A percentile compares a stretch with the other conserved stretches of the same genome.
Conservation (phyloP, 2,329 filamentous ascomycete species). For the Penicillium palitans region DNA sequence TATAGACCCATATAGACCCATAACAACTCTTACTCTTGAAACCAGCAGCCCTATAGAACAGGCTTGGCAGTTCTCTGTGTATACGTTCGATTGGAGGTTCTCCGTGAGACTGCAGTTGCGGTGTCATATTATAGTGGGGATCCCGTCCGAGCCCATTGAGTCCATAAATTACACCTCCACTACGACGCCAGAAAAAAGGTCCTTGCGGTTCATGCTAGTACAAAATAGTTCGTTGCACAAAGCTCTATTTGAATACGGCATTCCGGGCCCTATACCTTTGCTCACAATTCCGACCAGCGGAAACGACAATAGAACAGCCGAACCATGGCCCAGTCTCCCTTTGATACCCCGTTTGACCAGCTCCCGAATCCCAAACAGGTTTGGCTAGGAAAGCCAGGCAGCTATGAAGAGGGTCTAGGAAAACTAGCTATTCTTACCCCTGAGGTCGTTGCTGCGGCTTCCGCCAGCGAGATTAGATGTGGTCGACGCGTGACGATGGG, state of each 20-base stretch:
- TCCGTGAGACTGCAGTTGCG: background rate
- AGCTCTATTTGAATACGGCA: background rate
- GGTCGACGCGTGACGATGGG: conserved; percentile 55
- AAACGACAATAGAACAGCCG: background rate
- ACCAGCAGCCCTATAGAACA: too few relatives aligned
- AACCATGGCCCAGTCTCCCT: conserved; percentile 21
- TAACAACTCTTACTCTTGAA: too few relatives aligned
- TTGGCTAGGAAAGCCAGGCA: conserved; percentile 50
- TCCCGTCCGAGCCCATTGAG: background rate
- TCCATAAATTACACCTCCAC: background rate
- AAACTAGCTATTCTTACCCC: conserved; percentile 55
- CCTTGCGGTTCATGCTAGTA: background rate
- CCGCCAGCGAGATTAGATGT: conserved; percentile 52
- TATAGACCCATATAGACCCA: too few relatives aligned
- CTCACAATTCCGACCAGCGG: background rate
- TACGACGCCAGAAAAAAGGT: background rate
- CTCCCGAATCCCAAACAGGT: conserved; percentile 52
- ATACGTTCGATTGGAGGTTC: background rate
- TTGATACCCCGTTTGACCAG: conserved; percentile 44
- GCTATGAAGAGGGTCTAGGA: conserved; percentile 55
- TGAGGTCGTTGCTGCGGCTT: conserved; percentile 52
- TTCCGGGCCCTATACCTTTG: background rate
- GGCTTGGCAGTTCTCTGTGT: too few relatives aligned
- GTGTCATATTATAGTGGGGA: background rate
- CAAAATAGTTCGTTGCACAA: too few relatives aligned